These are phyloP conservation scores for Chiua virens DNA, from an alignment of 768 basidiomycete species.

Conservation along the genomic window DNA sequence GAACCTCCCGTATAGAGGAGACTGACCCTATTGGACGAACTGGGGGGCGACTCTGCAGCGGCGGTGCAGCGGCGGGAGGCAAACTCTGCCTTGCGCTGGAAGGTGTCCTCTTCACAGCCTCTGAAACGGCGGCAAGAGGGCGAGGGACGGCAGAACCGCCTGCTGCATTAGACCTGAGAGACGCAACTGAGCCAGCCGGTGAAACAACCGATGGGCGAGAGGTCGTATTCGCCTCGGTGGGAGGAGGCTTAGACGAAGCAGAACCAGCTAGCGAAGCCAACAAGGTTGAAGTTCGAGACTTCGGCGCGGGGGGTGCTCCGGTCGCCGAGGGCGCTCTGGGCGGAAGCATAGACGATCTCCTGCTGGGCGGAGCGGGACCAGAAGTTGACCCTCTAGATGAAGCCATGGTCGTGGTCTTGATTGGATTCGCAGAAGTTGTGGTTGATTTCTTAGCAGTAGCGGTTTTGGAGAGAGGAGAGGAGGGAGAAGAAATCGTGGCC, in stretches of 20 bases:
- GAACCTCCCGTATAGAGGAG: slow-evolving; percentile 71
- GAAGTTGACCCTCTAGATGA: slow-evolving; percentile 31
- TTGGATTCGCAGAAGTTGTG: slow-evolving; percentile 28
- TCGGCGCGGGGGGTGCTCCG: slow-evolving; percentile 34
- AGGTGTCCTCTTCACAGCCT: slow-evolving; percentile 55
- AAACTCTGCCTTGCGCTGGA: slow-evolving; percentile 44
- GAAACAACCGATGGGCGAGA: slow-evolving; percentile 55
- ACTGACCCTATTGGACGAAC: slow-evolving; percentile 58
- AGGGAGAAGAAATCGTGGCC: slow-evolving; percentile 33
- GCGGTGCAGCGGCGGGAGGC: slow-evolving; percentile 21
- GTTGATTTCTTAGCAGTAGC: slow-evolving; percentile 28
- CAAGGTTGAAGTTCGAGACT: slow-evolving; percentile 38
- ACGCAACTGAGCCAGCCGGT: slow-evolving; percentile 51
- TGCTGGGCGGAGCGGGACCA: slow-evolving; percentile 32
- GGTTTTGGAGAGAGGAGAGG: slow-evolving; percentile 34
- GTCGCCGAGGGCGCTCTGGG: slow-evolving; percentile 41
- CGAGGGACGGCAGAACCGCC: slow-evolving; percentile 36
- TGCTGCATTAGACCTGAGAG: slow-evolving; percentile 43
- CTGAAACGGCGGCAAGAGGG: slow-evolving; percentile 69
- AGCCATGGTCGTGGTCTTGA: slow-evolving; percentile 35
- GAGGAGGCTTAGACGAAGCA: slow-evolving; percentile 18
- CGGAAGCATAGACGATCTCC: slow-evolving; percentile 32
- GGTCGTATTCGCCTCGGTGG: slow-evolving; percentile 23
- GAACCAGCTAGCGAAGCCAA: slow-evolving; percentile 27
- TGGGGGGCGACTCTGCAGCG: slow-evolving; percentile 37